Evolutionary conservation across 129 eudicot species (phyloP), one percentile per base, ranked within the genome.

Genomic region (Artemisia argyi): DNA sequence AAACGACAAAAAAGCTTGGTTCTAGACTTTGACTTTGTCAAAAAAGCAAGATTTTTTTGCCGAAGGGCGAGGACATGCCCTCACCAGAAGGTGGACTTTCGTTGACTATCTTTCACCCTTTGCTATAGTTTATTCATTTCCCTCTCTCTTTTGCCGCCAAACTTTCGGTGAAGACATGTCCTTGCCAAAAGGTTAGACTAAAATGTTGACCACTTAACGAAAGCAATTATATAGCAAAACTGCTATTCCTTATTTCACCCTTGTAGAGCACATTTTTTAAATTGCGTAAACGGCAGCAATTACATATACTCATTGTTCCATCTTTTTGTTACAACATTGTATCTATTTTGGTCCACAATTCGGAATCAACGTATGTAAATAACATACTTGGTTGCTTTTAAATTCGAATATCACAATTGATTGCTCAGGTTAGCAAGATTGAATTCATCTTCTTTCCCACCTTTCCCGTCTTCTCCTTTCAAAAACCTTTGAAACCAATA

Each of bases 401-500:
- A 18, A 66, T 26, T 66, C 49, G 26, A 46, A 28, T 16, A 61
- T 77, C 59, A 51, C 54, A 61, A 50, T 15, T 53, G 49, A 60
- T 11, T 68, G 22, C 18, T 46, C 17, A 69, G 11, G 52, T 35
- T 53, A 12, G 6, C 11, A 35, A 54, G 50, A 18, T 69, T 17
- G 16, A 10, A n/a, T 54, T 66, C 71, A 7, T 71, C 85, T 54
- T 81, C 84, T 79, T 88, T 85, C 22, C 85, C 88, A 60, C 76
- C 73, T 81, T 88, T 86, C 17, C 28, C 87, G 46, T 81, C 86
- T 71, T 68, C 79, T 11, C 84, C 85, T 78, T 79, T 89, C 72
- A 89, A 69, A 76, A 89, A 89, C 71, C 68, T 82, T 70, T 39
- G 22, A 75, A 84, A 89, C 96, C 96, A 89, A 60, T 83, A 89